Evolutionary conservation across 129 eudicot species (phyloP), one percentile per base, ranked within the genome.

Genomic region (Flaveria linearis): DNA sequence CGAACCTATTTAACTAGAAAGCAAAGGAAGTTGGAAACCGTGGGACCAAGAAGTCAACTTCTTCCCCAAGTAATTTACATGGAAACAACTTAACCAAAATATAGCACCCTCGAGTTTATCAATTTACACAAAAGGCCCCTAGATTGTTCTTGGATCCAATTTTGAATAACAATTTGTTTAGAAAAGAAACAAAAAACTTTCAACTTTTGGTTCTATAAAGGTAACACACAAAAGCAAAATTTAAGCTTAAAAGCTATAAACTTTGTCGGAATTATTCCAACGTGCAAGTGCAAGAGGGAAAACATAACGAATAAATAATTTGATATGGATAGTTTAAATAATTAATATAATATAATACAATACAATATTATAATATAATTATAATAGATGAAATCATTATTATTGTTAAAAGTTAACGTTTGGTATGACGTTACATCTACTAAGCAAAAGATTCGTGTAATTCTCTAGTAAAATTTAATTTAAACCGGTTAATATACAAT

Each of bases 11-110:
- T 60, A 12, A 36, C 15, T 4, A 20, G 30, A 36, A 36, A 36
- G 41, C 41, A 16, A 16, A 25, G 39, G 33, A 60, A 51, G 57
- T 1, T 1, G 25, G 60, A 17, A 17, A 53, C 14, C 14, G 43
- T 62, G 39, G 43, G 68, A 62, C 43, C 68, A 62, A 28, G 43
- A 13, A 20, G 65, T 12, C 42, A 61, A 61, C 67, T 61, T 61
- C 66, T 25, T 25, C 67, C 12, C 67, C 67, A 61, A 61, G 67
- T 61, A 61, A 61, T 61, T 9, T 61, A 25, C 67, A 61, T 61
- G n/a, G 36, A 57, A 11, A 61, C 68, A 23, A 60, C 39, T 25
- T 25, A 56, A 56, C 28, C 6, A 60, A 60, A 25, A 13, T 5
- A 5, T 14, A 26, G 68, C 18, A 43, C 68, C 68, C 18, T 13